A percentile compares a stretch with the other conserved stretches of the same genome.
These are phyloP conservation scores for Fraxinus xanthoxyloides DNA, from an alignment of 305 asterid species.

Conservation along the genomic window DNA sequence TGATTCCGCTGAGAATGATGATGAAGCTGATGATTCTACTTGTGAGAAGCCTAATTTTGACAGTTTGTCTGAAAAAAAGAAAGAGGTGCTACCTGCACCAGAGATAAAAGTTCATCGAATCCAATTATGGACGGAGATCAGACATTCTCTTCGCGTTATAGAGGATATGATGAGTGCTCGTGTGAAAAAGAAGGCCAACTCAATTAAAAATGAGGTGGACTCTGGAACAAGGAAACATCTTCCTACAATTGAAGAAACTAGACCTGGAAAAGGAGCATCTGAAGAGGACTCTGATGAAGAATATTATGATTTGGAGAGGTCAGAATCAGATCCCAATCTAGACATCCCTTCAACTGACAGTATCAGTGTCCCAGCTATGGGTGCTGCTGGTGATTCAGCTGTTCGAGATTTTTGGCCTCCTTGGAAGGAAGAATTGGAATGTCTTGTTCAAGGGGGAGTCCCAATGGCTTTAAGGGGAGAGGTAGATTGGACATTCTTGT, in stretches of 20 bases:
- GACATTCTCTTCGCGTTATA: conserved; percentile 65
- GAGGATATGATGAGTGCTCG: conserved; percentile 83
- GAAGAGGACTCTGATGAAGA: conserved; percentile 99
- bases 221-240: conserved; percentile 36
- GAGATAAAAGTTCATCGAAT: conserved; percentile 44
- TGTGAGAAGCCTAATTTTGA: conserved; percentile 18
- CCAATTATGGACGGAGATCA: conserved; percentile 78
- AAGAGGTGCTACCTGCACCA: conserved; percentile 29
- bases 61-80: conserved; percentile 31
- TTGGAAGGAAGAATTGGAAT: conserved; percentile 78
- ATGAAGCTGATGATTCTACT: conserved; percentile 24
- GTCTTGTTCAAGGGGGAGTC: conserved; percentile 96
- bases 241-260: conserved; percentile 63
- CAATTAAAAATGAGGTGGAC: conserved; percentile 34
- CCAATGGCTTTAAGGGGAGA: conserved; percentile 98
- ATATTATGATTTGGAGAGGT: conserved; percentile 86
- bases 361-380: conserved; percentile 26
- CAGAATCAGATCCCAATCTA: conserved; percentile 71
- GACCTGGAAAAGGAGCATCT: conserved; percentile 62
- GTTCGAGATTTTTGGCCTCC: conserved; percentile 45
- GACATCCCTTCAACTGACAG: conserved; percentile 40
- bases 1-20: conserved; percentile 23
- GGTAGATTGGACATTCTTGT: conserved; percentile 37
- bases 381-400: conserved; percentile 18
- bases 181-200: conserved; percentile 46